Conservation (phyloP, 2,329 filamentous ascomycete genomes). For the Albophoma yamanashiensis region DNA sequence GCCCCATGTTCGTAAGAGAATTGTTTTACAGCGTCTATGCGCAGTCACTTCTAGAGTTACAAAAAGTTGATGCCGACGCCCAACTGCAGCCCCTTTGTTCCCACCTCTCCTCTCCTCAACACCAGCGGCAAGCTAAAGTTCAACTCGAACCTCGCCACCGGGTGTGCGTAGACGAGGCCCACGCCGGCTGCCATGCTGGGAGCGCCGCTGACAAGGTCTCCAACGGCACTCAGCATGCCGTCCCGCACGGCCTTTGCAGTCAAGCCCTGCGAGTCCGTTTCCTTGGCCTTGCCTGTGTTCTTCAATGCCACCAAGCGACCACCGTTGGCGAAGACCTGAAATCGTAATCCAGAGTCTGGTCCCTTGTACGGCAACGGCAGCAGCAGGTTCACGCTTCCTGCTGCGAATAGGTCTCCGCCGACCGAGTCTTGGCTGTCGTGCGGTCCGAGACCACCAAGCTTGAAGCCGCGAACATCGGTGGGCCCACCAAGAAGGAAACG, state of each 20-base stretch:
- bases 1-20: background rate
- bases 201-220: constrained; percentile 60
- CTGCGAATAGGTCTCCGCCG: constrained; percentile 86
- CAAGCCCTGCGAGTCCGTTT: constrained; percentile 22
- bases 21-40: constrained; percentile 1
- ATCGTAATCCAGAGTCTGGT: constrained; percentile 69
- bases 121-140: constrained; percentile 89
- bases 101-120: constrained; percentile 71
- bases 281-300: constrained; percentile 38
- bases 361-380: constrained; percentile 76
- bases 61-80: constrained; percentile 96
- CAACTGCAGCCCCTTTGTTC: constrained; percentile 83
- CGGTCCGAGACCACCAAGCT: constrained; percentile 78
- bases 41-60: constrained; percentile 32
- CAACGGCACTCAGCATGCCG: constrained; percentile 51
- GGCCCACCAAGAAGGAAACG: constrained; percentile 92
- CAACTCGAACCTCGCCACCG: constrained; percentile 84
- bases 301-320: constrained; percentile 73
- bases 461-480: constrained; percentile 89
- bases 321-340: constrained; percentile 87
- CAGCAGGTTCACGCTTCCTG: constrained; percentile 76
- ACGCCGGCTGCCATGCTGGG: constrained; percentile 82
- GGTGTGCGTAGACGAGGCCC: constrained; percentile 90
- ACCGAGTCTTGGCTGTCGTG: constrained; percentile 78
- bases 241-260: constrained; percentile 34